These are phyloP conservation scores for Calonectria pseudoturangicola DNA, from an alignment of 2,329 filamentous ascomycete species.

Conservation along the genomic window DNA sequence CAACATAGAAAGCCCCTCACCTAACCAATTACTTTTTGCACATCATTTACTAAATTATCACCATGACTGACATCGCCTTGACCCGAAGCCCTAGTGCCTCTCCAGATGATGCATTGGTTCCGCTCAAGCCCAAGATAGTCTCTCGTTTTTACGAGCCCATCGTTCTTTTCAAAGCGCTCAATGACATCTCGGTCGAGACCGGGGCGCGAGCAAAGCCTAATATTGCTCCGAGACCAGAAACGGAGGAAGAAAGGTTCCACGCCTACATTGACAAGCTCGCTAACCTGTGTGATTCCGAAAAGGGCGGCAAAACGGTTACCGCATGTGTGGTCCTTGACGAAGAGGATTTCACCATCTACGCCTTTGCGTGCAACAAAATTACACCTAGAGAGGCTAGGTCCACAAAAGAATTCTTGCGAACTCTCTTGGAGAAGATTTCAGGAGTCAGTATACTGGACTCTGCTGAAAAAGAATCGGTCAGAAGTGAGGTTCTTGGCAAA, in stretches of 20 bases:
- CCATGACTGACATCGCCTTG: neutral
- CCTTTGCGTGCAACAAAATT: slow-evolving; percentile 57
- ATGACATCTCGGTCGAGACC: slow-evolving; percentile 41
- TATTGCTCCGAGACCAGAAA: neutral
- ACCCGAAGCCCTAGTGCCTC: neutral
- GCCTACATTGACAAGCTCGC: slow-evolving; percentile 58
- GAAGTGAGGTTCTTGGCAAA: slow-evolving; percentile 31
- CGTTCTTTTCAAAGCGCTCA: slow-evolving; percentile 52
- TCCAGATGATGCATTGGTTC: neutral
- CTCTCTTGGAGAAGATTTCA: slow-evolving; percentile 40
- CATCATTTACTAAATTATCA: neutral
- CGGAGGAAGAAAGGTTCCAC: slow-evolving; percentile 51
- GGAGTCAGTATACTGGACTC: neutral
- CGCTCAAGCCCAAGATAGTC: slow-evolving; percentile 44
- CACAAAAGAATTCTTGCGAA: slow-evolving; percentile 34
- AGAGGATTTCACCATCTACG: slow-evolving; percentile 54
- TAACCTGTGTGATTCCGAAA: slow-evolving; percentile 56
- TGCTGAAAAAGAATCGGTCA: accelerated
- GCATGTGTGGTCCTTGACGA: slow-evolving; percentile 55
- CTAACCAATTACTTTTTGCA: neutral
- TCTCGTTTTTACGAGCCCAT: slow-evolving; percentile 57
- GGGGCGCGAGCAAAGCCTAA: slow-evolving; percentile 32
- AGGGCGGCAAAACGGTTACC: slow-evolving; percentile 56
- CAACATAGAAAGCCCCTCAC: neutral
- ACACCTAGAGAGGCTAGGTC: neutral